Percentiles rank a stretch among this genome's conserved stretches.
Conservation (phyloP, 371 early-diverging fungal genomes). For the Mucor saturninus region DNA sequence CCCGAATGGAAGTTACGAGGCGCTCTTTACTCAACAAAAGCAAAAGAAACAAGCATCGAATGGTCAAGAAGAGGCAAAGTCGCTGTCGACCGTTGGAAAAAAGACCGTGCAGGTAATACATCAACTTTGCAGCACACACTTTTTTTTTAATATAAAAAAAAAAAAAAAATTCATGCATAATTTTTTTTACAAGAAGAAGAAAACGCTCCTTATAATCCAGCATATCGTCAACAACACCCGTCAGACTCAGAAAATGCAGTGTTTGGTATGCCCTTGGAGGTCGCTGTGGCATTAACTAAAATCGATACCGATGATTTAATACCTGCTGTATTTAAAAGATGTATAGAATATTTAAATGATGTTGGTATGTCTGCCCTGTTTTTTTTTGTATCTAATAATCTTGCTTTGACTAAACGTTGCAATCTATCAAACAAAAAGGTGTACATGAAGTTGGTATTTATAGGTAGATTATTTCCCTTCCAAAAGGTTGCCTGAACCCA, state of each 20-base stretch:
- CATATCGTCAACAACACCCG: conserved; percentile 6
- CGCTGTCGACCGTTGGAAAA: conserved; percentile 60
- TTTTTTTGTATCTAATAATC: not conserved
- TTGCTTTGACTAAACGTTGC: too few species aligned
- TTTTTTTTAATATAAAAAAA: not conserved
- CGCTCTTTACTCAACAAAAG: conserved; percentile 45
- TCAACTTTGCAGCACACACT: not conserved
- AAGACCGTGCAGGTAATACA: conserved; percentile 39
- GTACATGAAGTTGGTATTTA: conserved; percentile 65
- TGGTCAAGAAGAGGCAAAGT: conserved; percentile 54
- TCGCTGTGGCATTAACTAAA: conserved; percentile 56
- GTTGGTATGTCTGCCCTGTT: conserved; percentile 16
- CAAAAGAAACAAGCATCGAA: conserved; percentile 56
- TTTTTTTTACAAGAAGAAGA: conserved; percentile 7
- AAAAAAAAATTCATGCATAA: not conserved
- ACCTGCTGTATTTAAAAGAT: conserved; percentile 76
- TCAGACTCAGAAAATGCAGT: conserved; percentile 36
- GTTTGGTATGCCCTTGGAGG: conserved; percentile 62
- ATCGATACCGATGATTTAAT: conserved; percentile 60
- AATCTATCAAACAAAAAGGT: conserved; percentile 30
- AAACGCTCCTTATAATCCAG: conserved; percentile 1
- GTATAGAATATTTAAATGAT: conserved; percentile 73
- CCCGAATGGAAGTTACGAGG: conserved; percentile 54
- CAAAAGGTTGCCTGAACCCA: not conserved
- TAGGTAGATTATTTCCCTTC: conserved; percentile 33